Evolutionary conservation across 2,329 filamentous ascomycete genomes (phyloP).

Genomic region (Neurospora sp.): DNA sequence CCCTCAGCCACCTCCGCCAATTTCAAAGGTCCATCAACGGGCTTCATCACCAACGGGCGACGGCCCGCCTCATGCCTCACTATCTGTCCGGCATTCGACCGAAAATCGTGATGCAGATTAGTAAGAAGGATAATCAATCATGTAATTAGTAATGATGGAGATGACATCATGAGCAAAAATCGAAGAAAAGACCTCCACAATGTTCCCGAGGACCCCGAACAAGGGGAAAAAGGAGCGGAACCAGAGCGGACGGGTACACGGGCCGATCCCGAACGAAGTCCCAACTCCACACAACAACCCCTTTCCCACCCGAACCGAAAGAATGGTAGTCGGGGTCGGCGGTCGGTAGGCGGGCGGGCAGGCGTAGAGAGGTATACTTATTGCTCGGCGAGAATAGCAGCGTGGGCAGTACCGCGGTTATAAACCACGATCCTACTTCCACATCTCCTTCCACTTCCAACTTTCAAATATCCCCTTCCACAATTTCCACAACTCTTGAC

Average conservation of each 20-base stretch:
- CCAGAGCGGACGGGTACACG: not conserved
- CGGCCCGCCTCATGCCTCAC: not conserved
- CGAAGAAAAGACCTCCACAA: not conserved
- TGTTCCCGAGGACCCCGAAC: not conserved
- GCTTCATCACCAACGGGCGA: not conserved
- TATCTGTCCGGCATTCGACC: not conserved
- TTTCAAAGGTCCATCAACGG: not conserved
- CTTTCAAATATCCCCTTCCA: not conserved
- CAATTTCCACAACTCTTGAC: not conserved
- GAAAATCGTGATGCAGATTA: not conserved
- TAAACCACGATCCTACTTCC: not conserved
- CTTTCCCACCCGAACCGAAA: not conserved
- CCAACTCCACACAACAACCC: not conserved
- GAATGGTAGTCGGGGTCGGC: not conserved
- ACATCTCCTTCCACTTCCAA: not conserved
- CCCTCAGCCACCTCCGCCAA: not conserved
- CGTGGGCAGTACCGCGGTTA: not conserved
- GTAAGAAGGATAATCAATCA: not conserved
- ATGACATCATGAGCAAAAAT: not conserved
- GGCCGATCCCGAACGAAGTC: not conserved
- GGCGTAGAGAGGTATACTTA: not conserved
- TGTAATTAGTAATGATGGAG: not conserved
- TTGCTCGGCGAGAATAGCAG: not conserved
- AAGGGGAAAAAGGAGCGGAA: not conserved
- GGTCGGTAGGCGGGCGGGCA: not conserved